phyloP scores from a whole-genome alignment of 202 grass and related monocot genomes.

The Miscanthus sacchariflorus region DNA sequence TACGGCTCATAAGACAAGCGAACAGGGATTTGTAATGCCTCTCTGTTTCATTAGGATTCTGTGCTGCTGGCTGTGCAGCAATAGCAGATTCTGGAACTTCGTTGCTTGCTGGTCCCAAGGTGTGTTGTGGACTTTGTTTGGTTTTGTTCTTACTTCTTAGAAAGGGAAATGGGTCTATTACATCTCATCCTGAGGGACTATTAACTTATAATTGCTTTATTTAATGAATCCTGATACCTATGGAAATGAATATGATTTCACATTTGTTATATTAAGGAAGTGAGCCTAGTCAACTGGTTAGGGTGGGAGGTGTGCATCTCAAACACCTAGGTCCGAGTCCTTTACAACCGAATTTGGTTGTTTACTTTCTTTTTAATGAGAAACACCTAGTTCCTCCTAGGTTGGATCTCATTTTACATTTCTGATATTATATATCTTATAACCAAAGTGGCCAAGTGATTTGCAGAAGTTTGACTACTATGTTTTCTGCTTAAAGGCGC shows the following conservation, averaged over 20 bases:
- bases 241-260: constrained; percentile 7
- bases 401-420: not conserved
- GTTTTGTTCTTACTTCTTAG: not conserved
- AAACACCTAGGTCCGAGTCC: not conserved
- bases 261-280: not conserved
- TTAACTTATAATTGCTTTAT: constrained; percentile 12
- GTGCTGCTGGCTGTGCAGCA: constrained; percentile 59
- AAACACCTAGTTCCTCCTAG: not conserved
- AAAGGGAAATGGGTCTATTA: not conserved
- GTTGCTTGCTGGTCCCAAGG: constrained; percentile 72
- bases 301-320: not conserved
- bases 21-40: constrained; percentile 1
- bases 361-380: not conserved
- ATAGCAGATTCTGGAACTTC: constrained; percentile 87
- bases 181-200: constrained; percentile 21
- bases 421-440: constrained; percentile 19
- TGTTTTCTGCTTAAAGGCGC: constrained; percentile 1
- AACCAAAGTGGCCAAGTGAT: not conserved
- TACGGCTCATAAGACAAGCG: too few relatives aligned
- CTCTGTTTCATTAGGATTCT: constrained; percentile 59
- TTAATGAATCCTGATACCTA: not conserved
- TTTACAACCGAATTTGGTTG: not conserved
- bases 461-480: not conserved
- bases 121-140: constrained; percentile 49
- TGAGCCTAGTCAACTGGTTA: not conserved